phyloP scores from a whole-genome alignment of 352 stramenopile species.

The Phytophthora cactorum region DNA sequence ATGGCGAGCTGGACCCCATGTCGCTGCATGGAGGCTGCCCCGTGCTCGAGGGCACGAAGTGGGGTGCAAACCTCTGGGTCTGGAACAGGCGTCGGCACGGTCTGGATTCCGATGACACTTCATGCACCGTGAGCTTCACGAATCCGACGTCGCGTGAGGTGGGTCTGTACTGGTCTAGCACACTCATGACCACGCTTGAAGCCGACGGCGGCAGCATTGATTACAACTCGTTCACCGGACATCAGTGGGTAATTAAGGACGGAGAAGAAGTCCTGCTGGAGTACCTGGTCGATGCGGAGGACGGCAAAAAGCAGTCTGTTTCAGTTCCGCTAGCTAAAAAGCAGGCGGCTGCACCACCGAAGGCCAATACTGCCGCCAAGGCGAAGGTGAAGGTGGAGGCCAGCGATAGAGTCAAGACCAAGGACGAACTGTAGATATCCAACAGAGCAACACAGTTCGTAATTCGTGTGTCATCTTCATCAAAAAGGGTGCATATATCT shows the following conservation, averaged over 20 bases:
- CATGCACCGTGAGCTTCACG: conserved; percentile 70
- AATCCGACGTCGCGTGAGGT: conserved; percentile 66
- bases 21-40: conserved; percentile 95
- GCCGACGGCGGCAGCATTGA: conserved; percentile 45
- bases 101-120: conserved; percentile 46
- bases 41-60: conserved; percentile 95
- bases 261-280: conserved; percentile 57
- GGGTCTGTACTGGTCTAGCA: conserved; percentile 71
- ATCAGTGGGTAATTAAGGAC: conserved; percentile 77
- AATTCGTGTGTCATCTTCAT: conserved; percentile 19
- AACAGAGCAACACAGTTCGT: conserved; percentile 5
- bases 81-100: conserved; percentile 93
- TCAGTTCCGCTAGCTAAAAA: conserved; percentile 40
- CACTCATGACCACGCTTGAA: conserved; percentile 70
- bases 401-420: conserved; percentile 25
- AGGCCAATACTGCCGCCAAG: conserved; percentile 2
- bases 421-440: conserved; percentile 51
- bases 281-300: conserved; percentile 50
- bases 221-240: conserved; percentile 71
- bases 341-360: conserved; percentile 13
- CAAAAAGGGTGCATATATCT: conserved; percentile 30
- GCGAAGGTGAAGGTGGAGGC: conserved; percentile 7
- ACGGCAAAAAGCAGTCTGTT: conserved; percentile 60
- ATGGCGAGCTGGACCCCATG: conserved; percentile 90
- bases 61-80: conserved; percentile 97